Evolutionary conservation across 441 rosid genomes (phyloP).

Genomic region (Oxalis stricta): DNA sequence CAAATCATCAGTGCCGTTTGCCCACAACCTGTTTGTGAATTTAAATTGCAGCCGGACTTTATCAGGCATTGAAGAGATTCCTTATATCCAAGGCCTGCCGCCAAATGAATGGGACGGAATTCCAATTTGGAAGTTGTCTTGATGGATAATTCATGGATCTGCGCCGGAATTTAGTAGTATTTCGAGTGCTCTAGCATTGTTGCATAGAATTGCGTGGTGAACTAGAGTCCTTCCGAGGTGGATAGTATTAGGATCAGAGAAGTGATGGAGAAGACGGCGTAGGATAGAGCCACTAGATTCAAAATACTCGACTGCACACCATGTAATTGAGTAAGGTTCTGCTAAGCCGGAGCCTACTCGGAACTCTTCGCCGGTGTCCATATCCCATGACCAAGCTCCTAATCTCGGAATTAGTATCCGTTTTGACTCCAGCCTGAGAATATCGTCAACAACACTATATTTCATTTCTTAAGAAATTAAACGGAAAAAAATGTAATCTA

Average conservation of each 20-base stretch:
- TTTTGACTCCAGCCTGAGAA: conserved; percentile 18
- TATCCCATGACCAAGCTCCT: conserved; percentile 40
- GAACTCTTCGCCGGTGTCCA: conserved; percentile 24
- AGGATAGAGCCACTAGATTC: conserved; percentile 26
- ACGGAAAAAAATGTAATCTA: no score
- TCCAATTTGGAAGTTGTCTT: conserved; percentile 12
- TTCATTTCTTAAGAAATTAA: not conserved
- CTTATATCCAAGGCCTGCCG: conserved; percentile 16
- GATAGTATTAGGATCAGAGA: conserved; percentile 9
- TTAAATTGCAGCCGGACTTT: conserved; percentile 13
- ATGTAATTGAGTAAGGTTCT: conserved; percentile 18
- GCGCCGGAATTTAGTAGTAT: conserved; percentile 17
- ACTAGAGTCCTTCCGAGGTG: conserved; percentile 25
- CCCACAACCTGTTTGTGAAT: conserved; percentile 19
- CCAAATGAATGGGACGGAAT: conserved; percentile 20
- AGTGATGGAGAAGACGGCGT: conserved; percentile 14
- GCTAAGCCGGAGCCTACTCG: conserved; percentile 31
- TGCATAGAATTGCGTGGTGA: conserved; percentile 31
- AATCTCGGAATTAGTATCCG: conserved; percentile 18
- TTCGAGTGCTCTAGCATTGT: conserved; percentile 20
- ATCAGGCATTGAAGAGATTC: conserved; percentile 16
- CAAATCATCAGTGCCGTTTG: conserved; percentile 28
- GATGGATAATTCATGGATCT: conserved; percentile 18
- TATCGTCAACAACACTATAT: not conserved
- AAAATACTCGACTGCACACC: conserved; percentile 38